Conservation (phyloP, 148 eudicot genomes). For the Rhododendron simsii region DNA sequence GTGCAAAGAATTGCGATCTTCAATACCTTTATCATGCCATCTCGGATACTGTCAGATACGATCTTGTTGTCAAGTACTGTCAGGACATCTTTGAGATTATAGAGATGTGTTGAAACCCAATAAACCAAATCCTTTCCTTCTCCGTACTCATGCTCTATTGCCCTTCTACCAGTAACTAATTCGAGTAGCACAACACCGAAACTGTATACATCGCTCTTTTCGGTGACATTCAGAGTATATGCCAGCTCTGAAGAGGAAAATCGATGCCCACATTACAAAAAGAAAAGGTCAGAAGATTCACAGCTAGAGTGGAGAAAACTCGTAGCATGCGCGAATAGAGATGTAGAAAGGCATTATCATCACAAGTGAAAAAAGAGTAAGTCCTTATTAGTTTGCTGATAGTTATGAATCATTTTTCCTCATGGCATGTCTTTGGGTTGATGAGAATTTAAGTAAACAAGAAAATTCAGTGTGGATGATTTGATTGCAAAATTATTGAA, state of each 20-base stretch:
- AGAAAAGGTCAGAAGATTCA: background rate
- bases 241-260: slow-evolving; percentile 55
- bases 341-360: background rate
- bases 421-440: background rate
- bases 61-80: slow-evolving; percentile 42
- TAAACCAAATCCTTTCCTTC: slow-evolving; percentile 78
- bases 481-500: background rate
- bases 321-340: background rate
- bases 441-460: background rate
- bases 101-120: slow-evolving; percentile 51
- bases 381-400: background rate
- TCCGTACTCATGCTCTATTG: slow-evolving; percentile 65
- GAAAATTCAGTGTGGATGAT: background rate
- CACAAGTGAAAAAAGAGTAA: background rate
- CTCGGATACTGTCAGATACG: slow-evolving; percentile 16
- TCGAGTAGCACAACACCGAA: slow-evolving; percentile 89
- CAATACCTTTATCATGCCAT: slow-evolving; percentile 44
- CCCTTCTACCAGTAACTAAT: slow-evolving; percentile 62
- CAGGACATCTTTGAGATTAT: slow-evolving; percentile 18
- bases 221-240: slow-evolving; percentile 60
- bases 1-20: slow-evolving; percentile 69
- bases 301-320: background rate
- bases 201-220: slow-evolving; percentile 82
- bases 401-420: background rate
- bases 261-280: too few relatives aligned